These are phyloP conservation scores for Pythium aristosporum DNA, from an alignment of 352 stramenopile genomes.

Conservation along the genomic window DNA sequence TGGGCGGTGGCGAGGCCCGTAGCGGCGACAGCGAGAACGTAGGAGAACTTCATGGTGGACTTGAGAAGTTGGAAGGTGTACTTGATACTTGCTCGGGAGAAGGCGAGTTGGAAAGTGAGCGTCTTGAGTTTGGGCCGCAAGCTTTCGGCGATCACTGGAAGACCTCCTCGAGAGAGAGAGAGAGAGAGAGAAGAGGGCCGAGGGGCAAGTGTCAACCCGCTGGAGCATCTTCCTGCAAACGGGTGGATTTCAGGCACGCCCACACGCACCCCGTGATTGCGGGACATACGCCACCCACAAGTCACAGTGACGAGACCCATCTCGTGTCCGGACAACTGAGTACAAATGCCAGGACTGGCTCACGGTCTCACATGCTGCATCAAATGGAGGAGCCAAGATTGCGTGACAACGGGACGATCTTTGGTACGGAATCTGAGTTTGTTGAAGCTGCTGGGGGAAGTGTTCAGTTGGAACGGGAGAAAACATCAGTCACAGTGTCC, in stretches of 20 bases:
- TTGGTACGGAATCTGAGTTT: background rate
- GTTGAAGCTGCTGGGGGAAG: background rate
- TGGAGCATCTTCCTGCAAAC: background rate
- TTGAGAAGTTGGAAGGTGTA: background rate
- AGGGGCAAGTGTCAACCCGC: background rate
- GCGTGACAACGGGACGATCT: background rate
- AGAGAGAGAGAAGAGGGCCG: background rate
- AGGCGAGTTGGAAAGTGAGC: background rate
- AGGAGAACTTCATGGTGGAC: constrained; percentile 10
- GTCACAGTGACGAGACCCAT: no score
- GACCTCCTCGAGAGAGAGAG: background rate
- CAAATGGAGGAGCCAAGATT: background rate
- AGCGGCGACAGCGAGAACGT: constrained; percentile 11
- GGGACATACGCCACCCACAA: background rate
- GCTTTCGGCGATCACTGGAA: background rate
- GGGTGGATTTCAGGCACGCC: background rate
- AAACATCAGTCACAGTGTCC: no score
- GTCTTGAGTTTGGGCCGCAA: background rate
- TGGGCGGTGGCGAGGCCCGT: constrained; percentile 4
- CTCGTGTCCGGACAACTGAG: no score
- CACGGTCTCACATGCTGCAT: background rate
- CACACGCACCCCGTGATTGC: background rate
- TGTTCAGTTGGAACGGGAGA: no score
- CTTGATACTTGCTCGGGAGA: background rate
- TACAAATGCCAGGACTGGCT: background rate